phyloP scores from a whole-genome alignment of 768 basidiomycete genomes.

The Suillus weaverae region DNA sequence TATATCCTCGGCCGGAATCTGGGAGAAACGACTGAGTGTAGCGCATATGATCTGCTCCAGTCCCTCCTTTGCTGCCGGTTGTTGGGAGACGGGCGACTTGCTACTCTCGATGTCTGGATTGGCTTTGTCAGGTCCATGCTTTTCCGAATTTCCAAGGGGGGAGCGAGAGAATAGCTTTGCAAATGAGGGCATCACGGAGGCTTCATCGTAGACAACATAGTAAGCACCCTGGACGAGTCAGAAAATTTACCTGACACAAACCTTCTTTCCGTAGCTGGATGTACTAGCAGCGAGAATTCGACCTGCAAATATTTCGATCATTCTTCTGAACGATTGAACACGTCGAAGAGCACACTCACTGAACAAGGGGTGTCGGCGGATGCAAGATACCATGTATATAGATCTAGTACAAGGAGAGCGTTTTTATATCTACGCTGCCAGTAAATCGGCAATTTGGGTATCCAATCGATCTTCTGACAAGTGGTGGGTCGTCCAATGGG shows the following conservation, averaged over 20 bases:
- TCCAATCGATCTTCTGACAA: background rate
- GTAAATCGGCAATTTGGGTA: background rate
- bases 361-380: background rate
- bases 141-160: background rate
- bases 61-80: background rate
- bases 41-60: background rate
- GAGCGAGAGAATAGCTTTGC: background rate
- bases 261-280: background rate
- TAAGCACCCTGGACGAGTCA: background rate
- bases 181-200: background rate
- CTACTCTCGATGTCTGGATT: background rate
- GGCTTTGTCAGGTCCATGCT: background rate
- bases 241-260: background rate
- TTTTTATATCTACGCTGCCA: background rate
- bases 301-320: background rate
- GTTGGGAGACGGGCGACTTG: background rate
- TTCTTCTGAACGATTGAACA: background rate
- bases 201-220: background rate
- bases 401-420: background rate
- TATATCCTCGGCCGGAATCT: conserved; percentile 22
- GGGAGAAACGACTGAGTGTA: conserved; percentile 28
- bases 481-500: background rate
- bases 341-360: background rate
- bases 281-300: background rate
- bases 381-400: background rate